A percentile compares a stretch with the other conserved stretches of the same genome.
Conservation (phyloP, 495 filamentous ascomycete species). For the Trichocladium antarcticum region DNA sequence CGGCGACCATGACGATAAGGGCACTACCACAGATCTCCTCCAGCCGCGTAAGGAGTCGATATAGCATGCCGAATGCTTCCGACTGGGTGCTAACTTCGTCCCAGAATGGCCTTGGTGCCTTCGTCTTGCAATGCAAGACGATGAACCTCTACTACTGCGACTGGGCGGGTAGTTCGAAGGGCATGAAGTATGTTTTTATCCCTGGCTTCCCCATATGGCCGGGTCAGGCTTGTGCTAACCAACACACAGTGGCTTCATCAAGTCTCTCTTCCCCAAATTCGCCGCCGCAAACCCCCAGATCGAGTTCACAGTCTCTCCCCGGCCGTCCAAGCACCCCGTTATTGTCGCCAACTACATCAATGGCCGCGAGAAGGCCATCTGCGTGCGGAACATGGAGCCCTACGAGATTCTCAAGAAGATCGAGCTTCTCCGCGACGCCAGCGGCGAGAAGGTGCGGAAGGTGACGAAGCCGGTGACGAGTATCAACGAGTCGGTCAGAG, state of each 20-base stretch:
- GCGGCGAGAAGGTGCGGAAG: conserved; percentile 70
- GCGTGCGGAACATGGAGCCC: conserved; percentile 73
- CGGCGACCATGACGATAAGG: conserved; percentile 54
- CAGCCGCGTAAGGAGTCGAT: conserved; percentile 42
- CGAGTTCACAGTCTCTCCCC: conserved; percentile 80
- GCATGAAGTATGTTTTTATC: conserved; percentile 68
- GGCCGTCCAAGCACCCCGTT: conserved; percentile 76
- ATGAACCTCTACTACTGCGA: conserved; percentile 96
- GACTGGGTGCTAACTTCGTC: no score
- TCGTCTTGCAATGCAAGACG: conserved; percentile 92
- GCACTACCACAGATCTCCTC: conserved; percentile 48
- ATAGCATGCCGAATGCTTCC: no score
- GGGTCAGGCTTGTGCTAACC: background rate
- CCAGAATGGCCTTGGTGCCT: conserved; percentile 92
- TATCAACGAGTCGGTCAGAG: conserved; percentile 85
- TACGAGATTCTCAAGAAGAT: conserved; percentile 74
- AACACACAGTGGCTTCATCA: conserved; percentile 59
- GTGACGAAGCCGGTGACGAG: conserved; percentile 73
- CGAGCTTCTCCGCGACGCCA: conserved; percentile 67
- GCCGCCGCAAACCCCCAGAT: conserved; percentile 74
- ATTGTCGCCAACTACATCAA: conserved; percentile 84
- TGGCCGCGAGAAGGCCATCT: conserved; percentile 73
- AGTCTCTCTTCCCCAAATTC: conserved; percentile 61
- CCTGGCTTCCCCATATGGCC: background rate
- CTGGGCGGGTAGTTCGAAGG: conserved; percentile 77